Conservation (phyloP, 2,329 filamentous ascomycete genomes). For the Cladorrhinum sp. region DNA sequence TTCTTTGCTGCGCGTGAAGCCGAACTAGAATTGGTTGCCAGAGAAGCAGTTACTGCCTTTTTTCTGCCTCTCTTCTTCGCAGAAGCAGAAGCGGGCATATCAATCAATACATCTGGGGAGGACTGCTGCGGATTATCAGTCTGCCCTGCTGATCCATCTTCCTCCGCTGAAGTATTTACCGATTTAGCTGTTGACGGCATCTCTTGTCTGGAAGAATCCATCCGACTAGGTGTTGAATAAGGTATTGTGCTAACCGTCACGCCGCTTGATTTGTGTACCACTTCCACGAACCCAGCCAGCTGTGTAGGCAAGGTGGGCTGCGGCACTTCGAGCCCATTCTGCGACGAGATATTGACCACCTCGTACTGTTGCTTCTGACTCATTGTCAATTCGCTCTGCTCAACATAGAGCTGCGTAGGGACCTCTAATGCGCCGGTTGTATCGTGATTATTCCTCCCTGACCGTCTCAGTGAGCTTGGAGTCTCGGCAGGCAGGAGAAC, state of each 20-base stretch:
- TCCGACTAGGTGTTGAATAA: conserved; percentile 36
- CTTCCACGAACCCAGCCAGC: background rate
- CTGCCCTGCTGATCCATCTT: background rate
- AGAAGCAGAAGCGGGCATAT: conserved; percentile 6
- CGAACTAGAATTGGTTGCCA: background rate
- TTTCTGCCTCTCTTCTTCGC: conserved; percentile 14
- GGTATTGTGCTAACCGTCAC: conserved; percentile 33
- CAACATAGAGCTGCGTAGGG: conserved; percentile 30
- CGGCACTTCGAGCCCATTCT: conserved; percentile 16
- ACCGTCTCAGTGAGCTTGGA: background rate
- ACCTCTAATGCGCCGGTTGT: conserved; percentile 16
- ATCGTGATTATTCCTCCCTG: background rate
- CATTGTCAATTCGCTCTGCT: conserved; percentile 34
- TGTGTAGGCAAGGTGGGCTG: conserved; percentile 13
- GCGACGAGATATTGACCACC: conserved; percentile 27
- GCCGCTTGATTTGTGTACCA: conserved; percentile 30
- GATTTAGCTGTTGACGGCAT: background rate
- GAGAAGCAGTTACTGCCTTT: conserved; percentile 3
- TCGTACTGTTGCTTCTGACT: conserved; percentile 40
- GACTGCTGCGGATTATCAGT: conserved; percentile 20
- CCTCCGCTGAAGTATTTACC: background rate
- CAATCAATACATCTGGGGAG: conserved; percentile 30
- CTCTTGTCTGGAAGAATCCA: conserved; percentile 22
- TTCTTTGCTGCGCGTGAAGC: background rate
- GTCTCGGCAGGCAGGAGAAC: conserved; percentile 14